Percentiles rank a stretch among this genome's conserved stretches.
These are phyloP conservation scores for Blastomyces parvus DNA, from an alignment of 2,329 filamentous ascomycete genomes.

Conservation along the genomic window DNA sequence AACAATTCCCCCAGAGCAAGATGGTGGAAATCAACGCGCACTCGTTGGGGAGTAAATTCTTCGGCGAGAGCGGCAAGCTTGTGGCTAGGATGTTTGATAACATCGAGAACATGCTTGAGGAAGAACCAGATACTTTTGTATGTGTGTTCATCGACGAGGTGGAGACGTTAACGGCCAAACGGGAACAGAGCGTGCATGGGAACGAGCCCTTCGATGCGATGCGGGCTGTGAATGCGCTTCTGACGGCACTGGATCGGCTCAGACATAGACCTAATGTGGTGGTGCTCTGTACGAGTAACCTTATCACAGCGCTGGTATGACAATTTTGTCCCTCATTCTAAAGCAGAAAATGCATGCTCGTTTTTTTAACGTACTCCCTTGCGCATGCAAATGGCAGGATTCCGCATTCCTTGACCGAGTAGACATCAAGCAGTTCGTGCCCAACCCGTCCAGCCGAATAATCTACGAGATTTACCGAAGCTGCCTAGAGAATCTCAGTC, in stretches of 20 bases:
- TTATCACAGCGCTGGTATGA: constrained; percentile 35
- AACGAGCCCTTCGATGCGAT: constrained; percentile 41
- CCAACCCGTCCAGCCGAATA: constrained; percentile 30
- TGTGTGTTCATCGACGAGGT: constrained; percentile 44
- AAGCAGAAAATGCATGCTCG: background rate
- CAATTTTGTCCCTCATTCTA: background rate
- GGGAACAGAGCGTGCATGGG: constrained; percentile 31
- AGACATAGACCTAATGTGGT: constrained; percentile 37
- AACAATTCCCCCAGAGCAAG: constrained; percentile 31
- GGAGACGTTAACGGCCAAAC: constrained; percentile 39
- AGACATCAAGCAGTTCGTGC: constrained; percentile 40
- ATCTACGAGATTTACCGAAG: constrained; percentile 42
- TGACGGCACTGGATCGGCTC: constrained; percentile 41
- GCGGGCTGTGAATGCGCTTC: constrained; percentile 42
- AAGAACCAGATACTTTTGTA: constrained; percentile 35
- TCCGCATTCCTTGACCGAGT: constrained; percentile 42
- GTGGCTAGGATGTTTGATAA: constrained; percentile 37
- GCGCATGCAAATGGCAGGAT: constrained; percentile 23
- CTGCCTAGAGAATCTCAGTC: constrained; percentile 39
- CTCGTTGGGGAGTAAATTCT: constrained; percentile 40
- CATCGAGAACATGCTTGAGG: constrained; percentile 28
- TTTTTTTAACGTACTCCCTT: background rate
- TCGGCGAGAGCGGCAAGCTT: constrained; percentile 40
- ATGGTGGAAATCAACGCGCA: constrained; percentile 41
- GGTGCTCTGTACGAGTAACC: constrained; percentile 43